Evolutionary conservation across 352 stramenopile species (phyloP).

Genomic region (Lagenidium sp.): DNA sequence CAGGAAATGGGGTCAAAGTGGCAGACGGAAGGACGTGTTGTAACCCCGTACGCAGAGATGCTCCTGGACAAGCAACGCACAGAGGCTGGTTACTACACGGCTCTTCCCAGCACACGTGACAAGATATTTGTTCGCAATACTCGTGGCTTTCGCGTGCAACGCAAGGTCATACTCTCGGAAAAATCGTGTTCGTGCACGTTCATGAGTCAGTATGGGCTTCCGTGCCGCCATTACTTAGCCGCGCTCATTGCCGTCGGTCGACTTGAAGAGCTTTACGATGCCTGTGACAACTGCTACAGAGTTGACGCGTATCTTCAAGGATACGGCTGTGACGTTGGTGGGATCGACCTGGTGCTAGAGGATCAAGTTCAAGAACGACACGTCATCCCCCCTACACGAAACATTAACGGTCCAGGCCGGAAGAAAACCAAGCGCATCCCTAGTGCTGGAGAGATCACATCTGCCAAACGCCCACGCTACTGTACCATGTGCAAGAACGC

Average conservation of each 20-base stretch:
- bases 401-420: not conserved
- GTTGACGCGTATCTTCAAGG: not conserved
- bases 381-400: not conserved
- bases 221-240: not conserved
- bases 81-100: not conserved
- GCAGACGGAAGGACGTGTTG: not conserved
- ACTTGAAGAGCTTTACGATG: not conserved
- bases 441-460: not conserved
- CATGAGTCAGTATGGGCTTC: not conserved
- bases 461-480: not conserved
- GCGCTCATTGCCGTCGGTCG: not conserved
- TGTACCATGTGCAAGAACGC: not conserved
- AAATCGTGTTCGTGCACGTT: not conserved
- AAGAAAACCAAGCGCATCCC: not conserved
- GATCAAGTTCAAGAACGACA: not conserved
- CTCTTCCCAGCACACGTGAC: not conserved
- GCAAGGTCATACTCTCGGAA: too few species aligned
- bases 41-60: constrained; percentile 6
- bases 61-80: not conserved
- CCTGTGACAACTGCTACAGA: not conserved
- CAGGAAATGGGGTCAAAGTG: not conserved
- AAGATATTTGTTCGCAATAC: constrained; percentile 1
- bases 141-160: not conserved
- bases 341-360: not conserved
- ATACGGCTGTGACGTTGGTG: not conserved